Conservation (phyloP, 768 basidiomycete species). For the Suillus lakei region DNA sequence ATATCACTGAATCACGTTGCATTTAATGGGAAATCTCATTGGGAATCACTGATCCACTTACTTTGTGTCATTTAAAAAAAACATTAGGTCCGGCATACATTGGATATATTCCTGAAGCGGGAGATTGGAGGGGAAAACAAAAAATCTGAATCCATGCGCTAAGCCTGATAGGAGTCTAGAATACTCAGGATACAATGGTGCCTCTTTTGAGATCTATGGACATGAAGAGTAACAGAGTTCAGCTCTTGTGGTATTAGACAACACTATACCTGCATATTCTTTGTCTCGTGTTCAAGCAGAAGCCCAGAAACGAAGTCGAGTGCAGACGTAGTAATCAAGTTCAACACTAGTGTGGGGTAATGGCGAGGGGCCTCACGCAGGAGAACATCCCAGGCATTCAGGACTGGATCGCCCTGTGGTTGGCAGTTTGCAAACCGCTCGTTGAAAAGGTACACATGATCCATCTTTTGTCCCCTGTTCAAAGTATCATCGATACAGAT, state of each 20-base stretch:
- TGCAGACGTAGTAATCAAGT: slow-evolving; percentile 38
- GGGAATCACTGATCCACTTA: too few relatives aligned
- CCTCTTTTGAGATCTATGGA: slow-evolving; percentile 16
- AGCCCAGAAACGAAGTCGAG: slow-evolving; percentile 37
- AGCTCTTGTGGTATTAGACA: not conserved
- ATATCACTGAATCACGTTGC: too few relatives aligned
- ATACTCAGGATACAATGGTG: slow-evolving; percentile 20
- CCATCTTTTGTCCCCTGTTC: slow-evolving; percentile 18
- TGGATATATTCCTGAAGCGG: slow-evolving; percentile 36
- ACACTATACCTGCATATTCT: slow-evolving; percentile 25
- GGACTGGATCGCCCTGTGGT: slow-evolving; percentile 31
- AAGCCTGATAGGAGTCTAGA: too few relatives aligned
- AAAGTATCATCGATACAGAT: too few relatives aligned
- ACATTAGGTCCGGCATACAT: slow-evolving; percentile 34
- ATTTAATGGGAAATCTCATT: too few relatives aligned
- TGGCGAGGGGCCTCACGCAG: slow-evolving; percentile 29
- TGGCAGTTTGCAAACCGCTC: slow-evolving; percentile 27
- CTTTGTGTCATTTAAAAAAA: slow-evolving; percentile 10
- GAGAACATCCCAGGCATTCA: slow-evolving; percentile 34
- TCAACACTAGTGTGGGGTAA: slow-evolving; percentile 30
- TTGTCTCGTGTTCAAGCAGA: slow-evolving; percentile 31
- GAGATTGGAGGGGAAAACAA: slow-evolving; percentile 36
- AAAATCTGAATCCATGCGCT: slow-evolving; percentile 36
- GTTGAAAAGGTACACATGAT: slow-evolving; percentile 33
- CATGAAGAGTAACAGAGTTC: too few relatives aligned